Evolutionary conservation across 2,329 filamentous ascomycete genomes (phyloP).

Genomic region (Triangularia verruculosa): DNA sequence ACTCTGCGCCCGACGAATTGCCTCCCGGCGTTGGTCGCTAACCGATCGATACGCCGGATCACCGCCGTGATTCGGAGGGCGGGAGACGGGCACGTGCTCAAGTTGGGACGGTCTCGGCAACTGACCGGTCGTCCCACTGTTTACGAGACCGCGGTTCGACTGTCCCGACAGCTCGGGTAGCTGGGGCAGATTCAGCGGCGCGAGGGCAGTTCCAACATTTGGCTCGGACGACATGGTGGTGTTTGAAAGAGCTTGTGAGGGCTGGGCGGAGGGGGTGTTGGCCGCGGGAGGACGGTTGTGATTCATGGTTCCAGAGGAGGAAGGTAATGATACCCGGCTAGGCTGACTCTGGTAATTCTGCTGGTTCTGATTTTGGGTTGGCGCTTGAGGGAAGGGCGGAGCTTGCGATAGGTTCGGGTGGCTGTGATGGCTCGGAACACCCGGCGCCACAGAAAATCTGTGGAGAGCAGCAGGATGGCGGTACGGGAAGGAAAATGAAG

Average conservation of each 20-base stretch:
- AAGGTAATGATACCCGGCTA: neutral
- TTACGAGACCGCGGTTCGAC: neutral
- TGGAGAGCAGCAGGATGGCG: constrained; percentile 8
- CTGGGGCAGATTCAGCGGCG: neutral
- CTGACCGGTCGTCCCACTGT: neutral
- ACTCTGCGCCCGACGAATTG: neutral
- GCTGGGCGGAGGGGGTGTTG: neutral
- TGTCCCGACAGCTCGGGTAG: neutral
- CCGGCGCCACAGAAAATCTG: constrained; percentile 6
- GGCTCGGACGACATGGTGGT: neutral
- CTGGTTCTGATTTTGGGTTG: neutral
- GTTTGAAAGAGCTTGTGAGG: neutral
- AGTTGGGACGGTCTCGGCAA: neutral
- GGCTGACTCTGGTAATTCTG: neutral
- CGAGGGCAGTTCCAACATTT: neutral
- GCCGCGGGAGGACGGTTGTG: neutral
- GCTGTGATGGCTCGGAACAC: neutral
- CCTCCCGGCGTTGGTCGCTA: neutral
- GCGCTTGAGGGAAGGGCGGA: neutral
- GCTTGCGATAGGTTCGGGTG: neutral
- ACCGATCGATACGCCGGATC: neutral
- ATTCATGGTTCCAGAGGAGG: neutral
- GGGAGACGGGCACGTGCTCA: neutral
- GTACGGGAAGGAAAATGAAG: constrained; percentile 5
- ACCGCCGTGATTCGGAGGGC: neutral